Base-by-base conservation (phyloP, 2,329 filamentous ascomycete genomes). In the Neopestalotiopsis rosae region DNA sequence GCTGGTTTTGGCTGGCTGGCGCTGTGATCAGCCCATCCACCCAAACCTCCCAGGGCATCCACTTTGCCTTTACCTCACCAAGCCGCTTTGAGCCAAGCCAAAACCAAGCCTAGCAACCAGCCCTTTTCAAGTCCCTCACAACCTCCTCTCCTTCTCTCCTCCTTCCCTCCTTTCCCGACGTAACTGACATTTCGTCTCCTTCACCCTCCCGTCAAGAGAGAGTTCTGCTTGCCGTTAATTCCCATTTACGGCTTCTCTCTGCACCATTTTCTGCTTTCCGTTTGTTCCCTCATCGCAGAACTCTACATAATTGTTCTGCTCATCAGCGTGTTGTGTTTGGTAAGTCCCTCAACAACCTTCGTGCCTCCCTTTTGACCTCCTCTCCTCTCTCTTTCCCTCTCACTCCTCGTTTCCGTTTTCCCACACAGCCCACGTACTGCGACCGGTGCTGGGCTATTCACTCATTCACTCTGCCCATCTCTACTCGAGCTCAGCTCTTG, bases 211-310 rank as follows among this genome's bases (percentile, higher is more conserved):
- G 59, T 61, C 59, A 61, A 13, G n/a, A 20, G 65, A 52, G 45
- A 52, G 14, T 20, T 52, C 52, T 38, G 14, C 32, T 49, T 32
- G 63, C 52, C 70, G 71, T 70, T 66, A 69, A 38, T 73, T 71
- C 68, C 76, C 72, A 73, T 72, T 71, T 67, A 72, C 72, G 69
- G 70, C 68, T 52, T 65, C 70, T 72, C 68, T 66, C 34, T 68
- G 58, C 63, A 64, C 69, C 32, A 45, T 66, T 61, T 69, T 63
- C 17, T 34, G 13, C 69, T 68, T 67, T 17, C 45, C 40, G 59
- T 71, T 67, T 66, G 68, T 68, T 66, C 66, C n/a, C 57, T 62
- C 58, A 63, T 64, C 65, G 67, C 68, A 68, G 56, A 42, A 49
- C 63, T 61, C 49, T 34, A 52, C 45, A 30, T 67, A 13, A 32